phyloP scores from a whole-genome alignment of 2,329 filamentous ascomycete genomes.

The Pseudogymnoascus sp. region DNA sequence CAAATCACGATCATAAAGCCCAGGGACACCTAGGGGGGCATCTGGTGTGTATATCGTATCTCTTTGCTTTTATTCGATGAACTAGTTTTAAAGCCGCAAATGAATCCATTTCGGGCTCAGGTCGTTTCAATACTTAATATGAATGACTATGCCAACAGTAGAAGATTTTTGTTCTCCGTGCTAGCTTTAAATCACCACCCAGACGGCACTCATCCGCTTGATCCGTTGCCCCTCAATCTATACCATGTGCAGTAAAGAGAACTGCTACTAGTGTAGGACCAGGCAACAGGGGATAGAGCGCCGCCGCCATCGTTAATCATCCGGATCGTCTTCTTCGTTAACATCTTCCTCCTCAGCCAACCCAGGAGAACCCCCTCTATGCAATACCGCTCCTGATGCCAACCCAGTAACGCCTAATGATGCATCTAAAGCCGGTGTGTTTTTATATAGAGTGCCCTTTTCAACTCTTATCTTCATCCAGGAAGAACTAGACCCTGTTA shows the following conservation, averaged over 20 bases:
- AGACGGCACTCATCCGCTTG: slow-evolving; percentile 10
- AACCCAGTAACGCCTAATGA: slow-evolving; percentile 27
- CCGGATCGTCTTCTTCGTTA: slow-evolving; percentile 60
- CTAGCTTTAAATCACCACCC: slow-evolving; percentile 7
- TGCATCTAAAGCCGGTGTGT: slow-evolving; percentile 26
- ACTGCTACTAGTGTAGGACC: slow-evolving; percentile 42
- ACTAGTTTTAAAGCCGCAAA: slow-evolving; percentile 4
- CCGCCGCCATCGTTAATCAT: slow-evolving; percentile 52
- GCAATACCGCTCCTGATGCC: slow-evolving; percentile 23
- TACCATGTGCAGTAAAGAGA: slow-evolving; percentile 16
- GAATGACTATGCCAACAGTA: slow-evolving; percentile 7
- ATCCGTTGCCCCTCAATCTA: slow-evolving; percentile 46
- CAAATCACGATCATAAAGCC: neutral
- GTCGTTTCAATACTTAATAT: slow-evolving; percentile 2
- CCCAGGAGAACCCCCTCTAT: slow-evolving; percentile 27
- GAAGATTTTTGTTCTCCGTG: neutral
- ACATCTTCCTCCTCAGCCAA: slow-evolving; percentile 41
- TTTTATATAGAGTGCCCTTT: slow-evolving; percentile 51
- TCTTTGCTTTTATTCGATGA: slow-evolving; percentile 9
- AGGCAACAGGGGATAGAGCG: slow-evolving; percentile 62
- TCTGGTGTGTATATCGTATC: slow-evolving; percentile 4
- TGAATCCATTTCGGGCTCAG: slow-evolving; percentile 6
- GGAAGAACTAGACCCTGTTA: slow-evolving; percentile 64
- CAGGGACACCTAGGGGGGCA: neutral
- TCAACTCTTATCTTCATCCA: slow-evolving; percentile 69